A percentile compares a stretch with the other conserved stretches of the same genome.
Evolutionary conservation across 2,329 filamentous ascomycete genomes (phyloP).

Genomic region (Colletotrichum magnum): DNA sequence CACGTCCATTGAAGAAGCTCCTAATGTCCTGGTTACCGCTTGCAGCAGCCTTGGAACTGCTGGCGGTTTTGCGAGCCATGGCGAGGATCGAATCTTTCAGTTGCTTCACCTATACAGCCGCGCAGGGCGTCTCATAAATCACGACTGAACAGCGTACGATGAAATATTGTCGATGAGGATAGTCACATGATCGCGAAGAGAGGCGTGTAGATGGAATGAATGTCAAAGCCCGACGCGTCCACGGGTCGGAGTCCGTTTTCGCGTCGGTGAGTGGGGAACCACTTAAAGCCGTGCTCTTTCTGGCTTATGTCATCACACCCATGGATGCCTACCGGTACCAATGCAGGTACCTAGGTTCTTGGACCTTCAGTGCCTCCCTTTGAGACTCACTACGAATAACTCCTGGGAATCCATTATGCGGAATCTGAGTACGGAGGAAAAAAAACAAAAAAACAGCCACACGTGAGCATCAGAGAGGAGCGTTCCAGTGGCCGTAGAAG

Average conservation of each 20-base stretch:
- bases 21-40: conserved; percentile 34
- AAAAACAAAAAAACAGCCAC: too few relatives aligned
- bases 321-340: too few relatives aligned
- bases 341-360: too few relatives aligned
- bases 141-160: not conserved
- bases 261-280: conserved; percentile 33
- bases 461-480: not conserved
- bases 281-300: conserved; percentile 25
- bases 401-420: too few relatives aligned
- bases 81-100: not conserved
- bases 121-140: not conserved
- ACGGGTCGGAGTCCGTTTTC: conserved; percentile 35
- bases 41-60: conserved; percentile 18
- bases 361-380: too few relatives aligned
- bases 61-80: conserved; percentile 33
- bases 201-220: conserved; percentile 18
- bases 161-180: not conserved
- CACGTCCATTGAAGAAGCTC: conserved; percentile 21
- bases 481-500: not conserved
- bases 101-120: not conserved
- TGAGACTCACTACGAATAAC: too few relatives aligned
- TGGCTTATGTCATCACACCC: conserved; percentile 17
- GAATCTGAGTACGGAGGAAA: too few relatives aligned
- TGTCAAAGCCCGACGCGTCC: conserved; percentile 32
- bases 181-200: conserved; percentile 28